A percentile compares a stretch with the other conserved stretches of the same genome.
Conservation (phyloP, 257 asterid genomes). For the Lantana camara region DNA sequence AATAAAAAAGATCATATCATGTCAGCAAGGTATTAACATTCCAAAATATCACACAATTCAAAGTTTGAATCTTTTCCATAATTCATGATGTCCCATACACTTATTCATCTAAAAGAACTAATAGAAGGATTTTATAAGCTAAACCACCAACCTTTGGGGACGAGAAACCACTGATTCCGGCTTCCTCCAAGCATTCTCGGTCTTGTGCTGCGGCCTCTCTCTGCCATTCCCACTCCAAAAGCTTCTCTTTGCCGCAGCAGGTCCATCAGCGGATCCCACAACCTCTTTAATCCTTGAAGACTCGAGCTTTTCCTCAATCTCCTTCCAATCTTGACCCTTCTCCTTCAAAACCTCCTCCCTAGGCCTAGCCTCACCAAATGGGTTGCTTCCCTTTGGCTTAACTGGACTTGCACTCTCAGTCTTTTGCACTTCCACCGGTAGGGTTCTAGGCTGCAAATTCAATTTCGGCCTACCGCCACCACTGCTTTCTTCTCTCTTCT, state of each 20-base stretch:
- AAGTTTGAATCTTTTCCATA: conserved; percentile 9
- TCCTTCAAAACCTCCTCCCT: conserved; percentile 98
- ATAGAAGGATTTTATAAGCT: conserved; percentile 21
- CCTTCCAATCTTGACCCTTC: conserved; percentile 93
- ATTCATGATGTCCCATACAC: neutral
- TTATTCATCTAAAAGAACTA: neutral
- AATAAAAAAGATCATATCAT: neutral
- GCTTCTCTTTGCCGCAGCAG: conserved; percentile 42
- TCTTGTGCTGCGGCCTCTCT: conserved; percentile 43
- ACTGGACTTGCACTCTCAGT: conserved; percentile 25
- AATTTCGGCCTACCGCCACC: conserved; percentile 68
- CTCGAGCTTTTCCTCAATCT: conserved; percentile 78
- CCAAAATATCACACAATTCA: conserved; percentile 11
- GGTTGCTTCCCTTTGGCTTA: conserved; percentile 73
- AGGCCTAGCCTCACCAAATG: conserved; percentile 93
- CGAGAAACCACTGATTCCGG: conserved; percentile 52
- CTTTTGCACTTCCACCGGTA: conserved; percentile 50
- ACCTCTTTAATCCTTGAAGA: conserved; percentile 57
- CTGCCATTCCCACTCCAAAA: conserved; percentile 71
- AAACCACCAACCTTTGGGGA: conserved; percentile 63
- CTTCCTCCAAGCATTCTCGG: conserved; percentile 82
- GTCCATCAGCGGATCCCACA: conserved; percentile 34
- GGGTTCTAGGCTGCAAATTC: conserved; percentile 63
- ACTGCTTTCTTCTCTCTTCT: conserved; percentile 58
- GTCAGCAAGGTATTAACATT: neutral